A percentile compares a stretch with the other conserved stretches of the same genome.
These are phyloP conservation scores for Dryas integrifolia DNA, from an alignment of 331 rosid species.

Conservation along the genomic window DNA sequence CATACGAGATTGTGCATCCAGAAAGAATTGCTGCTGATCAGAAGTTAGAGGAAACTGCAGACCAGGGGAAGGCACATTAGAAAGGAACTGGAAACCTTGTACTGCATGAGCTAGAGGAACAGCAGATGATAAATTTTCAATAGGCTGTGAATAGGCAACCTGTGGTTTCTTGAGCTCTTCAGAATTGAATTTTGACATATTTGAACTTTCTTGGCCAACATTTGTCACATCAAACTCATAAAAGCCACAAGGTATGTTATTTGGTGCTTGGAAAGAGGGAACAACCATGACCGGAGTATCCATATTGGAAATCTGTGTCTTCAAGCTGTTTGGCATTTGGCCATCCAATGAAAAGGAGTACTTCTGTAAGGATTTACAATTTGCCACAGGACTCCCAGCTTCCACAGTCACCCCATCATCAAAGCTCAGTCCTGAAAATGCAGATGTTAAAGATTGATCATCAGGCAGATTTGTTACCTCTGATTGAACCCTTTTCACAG, in stretches of 20 bases:
- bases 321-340: conserved; percentile 22
- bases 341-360: conserved; percentile 21
- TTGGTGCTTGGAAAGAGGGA: conserved; percentile 30
- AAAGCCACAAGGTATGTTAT: conserved; percentile 24
- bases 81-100: conserved; percentile 31
- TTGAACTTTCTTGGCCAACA: conserved; percentile 34
- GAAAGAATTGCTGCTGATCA: conserved; percentile 37
- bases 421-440: conserved; percentile 39
- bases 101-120: conserved; percentile 29
- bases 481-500: conserved; percentile 28
- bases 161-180: conserved; percentile 35
- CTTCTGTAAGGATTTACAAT: conserved; percentile 20
- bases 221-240: conserved; percentile 28
- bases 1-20: conserved; percentile 28
- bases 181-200: conserved; percentile 18
- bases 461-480: conserved; percentile 29
- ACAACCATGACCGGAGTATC: conserved; percentile 26
- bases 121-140: conserved; percentile 25
- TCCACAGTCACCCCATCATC: conserved; percentile 11
- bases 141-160: conserved; percentile 20
- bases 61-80: conserved; percentile 36
- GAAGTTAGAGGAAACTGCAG: conserved; percentile 40
- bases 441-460: conserved; percentile 38
- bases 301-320: conserved; percentile 21
- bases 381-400: conserved; percentile 3